phyloP scores from a whole-genome alignment of 768 basidiomycete genomes.

The Cyclocybe aegerita region DNA sequence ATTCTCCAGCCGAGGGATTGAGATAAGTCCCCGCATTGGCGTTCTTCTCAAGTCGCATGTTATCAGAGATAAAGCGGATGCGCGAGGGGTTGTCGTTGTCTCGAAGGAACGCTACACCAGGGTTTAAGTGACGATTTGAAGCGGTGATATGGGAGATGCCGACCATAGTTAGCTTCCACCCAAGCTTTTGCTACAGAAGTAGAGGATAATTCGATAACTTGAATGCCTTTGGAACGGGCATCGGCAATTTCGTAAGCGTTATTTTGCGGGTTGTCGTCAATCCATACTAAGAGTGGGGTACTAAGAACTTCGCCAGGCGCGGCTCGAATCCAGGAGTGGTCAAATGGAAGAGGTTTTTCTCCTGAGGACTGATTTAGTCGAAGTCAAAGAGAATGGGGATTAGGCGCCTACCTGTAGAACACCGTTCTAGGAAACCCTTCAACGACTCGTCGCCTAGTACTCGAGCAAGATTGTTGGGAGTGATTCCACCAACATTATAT shows the following conservation, averaged over 20 bases:
- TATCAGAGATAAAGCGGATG: too few relatives aligned
- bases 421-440: constrained; percentile 9
- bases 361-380: too few relatives aligned
- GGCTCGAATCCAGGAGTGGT: too few relatives aligned
- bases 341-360: too few relatives aligned
- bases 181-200: neutral
- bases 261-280: neutral
- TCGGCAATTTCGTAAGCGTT: neutral
- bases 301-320: too few relatives aligned
- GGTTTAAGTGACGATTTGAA: too few relatives aligned
- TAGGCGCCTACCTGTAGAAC: neutral
- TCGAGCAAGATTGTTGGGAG: constrained; percentile 14
- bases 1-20: neutral
- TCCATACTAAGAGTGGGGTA: neutral
- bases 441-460: constrained; percentile 15
- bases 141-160: neutral
- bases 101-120: too few relatives aligned
- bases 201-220: neutral
- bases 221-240: neutral
- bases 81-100: too few relatives aligned
- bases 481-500: constrained; percentile 20
- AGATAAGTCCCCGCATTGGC: neutral
- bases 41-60: too few relatives aligned
- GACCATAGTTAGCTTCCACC: neutral
- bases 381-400: too few relatives aligned